phyloP scores from a whole-genome alignment of 441 rosid genomes.

The Melastoma candidum region DNA sequence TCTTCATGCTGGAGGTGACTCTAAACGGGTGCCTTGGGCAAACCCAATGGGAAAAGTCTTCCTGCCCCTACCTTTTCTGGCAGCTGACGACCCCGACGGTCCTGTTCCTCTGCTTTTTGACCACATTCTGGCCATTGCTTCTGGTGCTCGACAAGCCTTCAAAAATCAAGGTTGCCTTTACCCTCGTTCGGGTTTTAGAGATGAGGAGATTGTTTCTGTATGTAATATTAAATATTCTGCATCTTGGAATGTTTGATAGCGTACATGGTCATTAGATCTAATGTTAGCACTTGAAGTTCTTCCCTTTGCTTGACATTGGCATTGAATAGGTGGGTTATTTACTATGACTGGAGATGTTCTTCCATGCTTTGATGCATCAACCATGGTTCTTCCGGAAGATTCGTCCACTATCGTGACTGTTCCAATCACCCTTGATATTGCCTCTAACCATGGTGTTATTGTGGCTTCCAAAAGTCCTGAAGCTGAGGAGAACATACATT shows the following conservation, averaged over 20 bases:
- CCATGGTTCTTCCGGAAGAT: constrained; percentile 66
- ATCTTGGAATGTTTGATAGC: no score
- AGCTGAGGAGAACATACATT: constrained; percentile 33
- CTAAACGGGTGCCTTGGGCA: constrained; percentile 98
- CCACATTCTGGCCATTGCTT: constrained; percentile 93
- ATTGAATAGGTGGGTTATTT: constrained; percentile 66
- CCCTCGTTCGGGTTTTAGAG: neutral
- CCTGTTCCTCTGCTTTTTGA: constrained; percentile 95
- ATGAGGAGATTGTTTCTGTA: no score
- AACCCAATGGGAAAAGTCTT: constrained; percentile 98
- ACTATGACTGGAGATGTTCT: constrained; percentile 98
- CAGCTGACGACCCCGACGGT: constrained; percentile 86
- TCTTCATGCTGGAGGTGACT: constrained; percentile 99
- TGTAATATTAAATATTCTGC: no score
- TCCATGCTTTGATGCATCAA: constrained; percentile 88
- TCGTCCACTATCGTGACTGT: constrained; percentile 82
- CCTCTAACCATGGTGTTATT: constrained; percentile 88
- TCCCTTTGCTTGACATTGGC: constrained; percentile 1
- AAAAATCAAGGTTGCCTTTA: constrained; percentile 40
- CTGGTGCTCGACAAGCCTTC: constrained; percentile 82
- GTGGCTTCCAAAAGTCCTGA: constrained; percentile 50
- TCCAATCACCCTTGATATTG: constrained; percentile 88
- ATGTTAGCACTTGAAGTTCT: neutral
- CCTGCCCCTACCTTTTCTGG: constrained; percentile 88
- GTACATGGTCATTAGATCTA: neutral